phyloP scores from a whole-genome alignment of 768 basidiomycete genomes.

The Rhizopogon sp. region DNA sequence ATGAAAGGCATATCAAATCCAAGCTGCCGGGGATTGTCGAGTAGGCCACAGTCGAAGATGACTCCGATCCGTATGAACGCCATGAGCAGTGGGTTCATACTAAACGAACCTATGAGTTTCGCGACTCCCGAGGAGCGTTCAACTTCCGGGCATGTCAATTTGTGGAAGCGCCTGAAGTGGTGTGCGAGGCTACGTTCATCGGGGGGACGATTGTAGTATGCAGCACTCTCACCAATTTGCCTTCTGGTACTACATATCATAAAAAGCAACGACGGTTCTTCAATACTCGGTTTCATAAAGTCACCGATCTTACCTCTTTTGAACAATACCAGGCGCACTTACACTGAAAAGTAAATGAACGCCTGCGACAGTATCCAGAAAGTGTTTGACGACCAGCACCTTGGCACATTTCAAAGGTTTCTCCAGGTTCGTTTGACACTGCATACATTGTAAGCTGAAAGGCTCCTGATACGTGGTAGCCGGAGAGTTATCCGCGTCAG shows the following conservation, averaged over 20 bases:
- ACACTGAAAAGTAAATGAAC: constrained; percentile 4
- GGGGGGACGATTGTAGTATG: neutral
- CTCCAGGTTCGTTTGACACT: constrained; percentile 5
- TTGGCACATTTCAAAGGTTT: constrained; percentile 8
- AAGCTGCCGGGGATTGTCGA: neutral
- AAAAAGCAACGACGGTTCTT: neutral
- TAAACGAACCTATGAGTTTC: constrained; percentile 10
- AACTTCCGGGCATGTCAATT: constrained; percentile 3
- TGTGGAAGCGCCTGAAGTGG: constrained; percentile 8
- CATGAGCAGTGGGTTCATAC: constrained; percentile 3
- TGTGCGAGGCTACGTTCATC: no score
- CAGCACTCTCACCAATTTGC: constrained; percentile 10
- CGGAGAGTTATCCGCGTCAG: no score
- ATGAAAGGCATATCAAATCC: constrained; percentile 7
- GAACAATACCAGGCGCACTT: constrained; percentile 18
- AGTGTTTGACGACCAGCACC: neutral
- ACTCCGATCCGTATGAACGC: constrained; percentile 7
- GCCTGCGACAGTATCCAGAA: neutral
- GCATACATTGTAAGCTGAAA: constrained; percentile 7
- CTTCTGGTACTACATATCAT: constrained; percentile 7
- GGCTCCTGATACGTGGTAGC: neutral
- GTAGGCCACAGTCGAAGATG: constrained; percentile 9
- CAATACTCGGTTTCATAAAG: no score
- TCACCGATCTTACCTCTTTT: constrained; percentile 1
- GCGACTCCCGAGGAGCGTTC: constrained; percentile 11